These are phyloP conservation scores for Chaetomium sp. DNA, from an alignment of 2,329 filamentous ascomycete species.

Conservation along the genomic window DNA sequence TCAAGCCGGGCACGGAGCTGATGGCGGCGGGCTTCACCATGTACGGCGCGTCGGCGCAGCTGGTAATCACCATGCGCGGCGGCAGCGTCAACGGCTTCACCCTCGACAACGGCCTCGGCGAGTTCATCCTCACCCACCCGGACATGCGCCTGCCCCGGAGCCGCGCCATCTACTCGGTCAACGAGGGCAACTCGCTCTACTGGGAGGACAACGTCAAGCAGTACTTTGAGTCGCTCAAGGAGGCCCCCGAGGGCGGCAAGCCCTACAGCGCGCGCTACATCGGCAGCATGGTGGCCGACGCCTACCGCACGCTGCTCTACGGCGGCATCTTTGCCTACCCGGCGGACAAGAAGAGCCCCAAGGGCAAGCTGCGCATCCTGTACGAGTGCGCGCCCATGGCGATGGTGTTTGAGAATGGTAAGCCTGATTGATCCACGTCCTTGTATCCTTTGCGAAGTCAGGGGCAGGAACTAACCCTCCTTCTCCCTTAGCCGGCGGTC, in stretches of 20 bases:
- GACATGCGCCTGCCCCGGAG: slow-evolving; percentile 83
- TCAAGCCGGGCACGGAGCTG: slow-evolving; percentile 87
- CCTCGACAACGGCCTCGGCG: slow-evolving; percentile 91
- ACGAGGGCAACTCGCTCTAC: slow-evolving; percentile 97
- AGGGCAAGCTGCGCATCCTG: slow-evolving; percentile 94
- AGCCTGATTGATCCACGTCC: slow-evolving; percentile 38
- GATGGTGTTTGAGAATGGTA: slow-evolving; percentile 97
- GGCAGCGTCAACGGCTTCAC: slow-evolving; percentile 96
- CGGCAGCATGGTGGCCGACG: slow-evolving; percentile 96
- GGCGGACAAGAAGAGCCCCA: slow-evolving; percentile 95
- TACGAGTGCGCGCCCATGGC: slow-evolving; percentile 99
- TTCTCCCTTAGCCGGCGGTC: slow-evolving; percentile 70
- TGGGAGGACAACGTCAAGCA: slow-evolving; percentile 86
- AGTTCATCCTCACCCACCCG: slow-evolving; percentile 98
- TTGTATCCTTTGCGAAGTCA: background rate
- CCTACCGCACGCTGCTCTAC: slow-evolving; percentile 92
- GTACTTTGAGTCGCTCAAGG: slow-evolving; percentile 90
- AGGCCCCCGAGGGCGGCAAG: slow-evolving; percentile 69
- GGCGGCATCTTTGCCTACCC: slow-evolving; percentile 98
- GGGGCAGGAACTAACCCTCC: background rate
- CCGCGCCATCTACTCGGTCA: slow-evolving; percentile 92
- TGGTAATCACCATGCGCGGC: slow-evolving; percentile 95
- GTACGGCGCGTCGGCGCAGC: slow-evolving; percentile 95
- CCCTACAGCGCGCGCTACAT: slow-evolving; percentile 96
- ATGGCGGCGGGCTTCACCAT: slow-evolving; percentile 98